Base-by-base conservation (phyloP, 2,329 filamentous ascomycete genomes). In the Seiridium unicorne region DNA sequence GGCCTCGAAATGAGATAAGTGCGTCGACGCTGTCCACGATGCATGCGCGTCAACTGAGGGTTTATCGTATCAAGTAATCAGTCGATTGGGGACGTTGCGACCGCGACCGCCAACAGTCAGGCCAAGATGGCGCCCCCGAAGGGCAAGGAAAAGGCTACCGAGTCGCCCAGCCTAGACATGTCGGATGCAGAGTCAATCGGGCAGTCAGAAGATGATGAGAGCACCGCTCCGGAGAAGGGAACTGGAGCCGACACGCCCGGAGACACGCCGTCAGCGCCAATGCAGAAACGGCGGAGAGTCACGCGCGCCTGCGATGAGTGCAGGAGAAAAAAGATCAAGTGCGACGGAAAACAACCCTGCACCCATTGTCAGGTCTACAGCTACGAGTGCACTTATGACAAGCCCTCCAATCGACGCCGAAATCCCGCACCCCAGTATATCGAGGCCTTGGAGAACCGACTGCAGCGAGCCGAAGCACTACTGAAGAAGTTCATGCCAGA, bases 291-390 rank as follows among this genome's bases (percentile, higher is more conserved):
- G 63, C 83, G 90, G 59, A 83, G 91, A 70, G 91, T 94, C 48
- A 93, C 90, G 31, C 83, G 91, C 68, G 91, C 91, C 46, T 94
- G 91, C 75, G 91, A 93, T 68, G 89, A 59, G 36, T 61, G 60
- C 13, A 48, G 60, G 26, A 61, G 46, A 66, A 94, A 94, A 74
- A 94, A 94, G 75, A 93, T 94, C 70, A 93, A 93, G 73, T 94
- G 90, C 68, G 90, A 93, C 73, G 91, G 90, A 66, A 92, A 93
- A 74, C 90, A 93, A 72, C 91, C 91, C 8, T 95, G 91, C 76
- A 97, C 93, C 0, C 95, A 98, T 76, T 99, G 95, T 75, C 96
- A 93, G 8, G 93, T 98, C 55, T 98, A 99, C 76, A 97, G 93
- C 73, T 98, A 98, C 81, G 93, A 96, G 72, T 97, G 93, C 74